Percentiles rank a stretch among this genome's conserved stretches.
phyloP scores from a whole-genome alignment of 2,329 filamentous ascomycete species.

The Ceratocystis lukuohia region DNA sequence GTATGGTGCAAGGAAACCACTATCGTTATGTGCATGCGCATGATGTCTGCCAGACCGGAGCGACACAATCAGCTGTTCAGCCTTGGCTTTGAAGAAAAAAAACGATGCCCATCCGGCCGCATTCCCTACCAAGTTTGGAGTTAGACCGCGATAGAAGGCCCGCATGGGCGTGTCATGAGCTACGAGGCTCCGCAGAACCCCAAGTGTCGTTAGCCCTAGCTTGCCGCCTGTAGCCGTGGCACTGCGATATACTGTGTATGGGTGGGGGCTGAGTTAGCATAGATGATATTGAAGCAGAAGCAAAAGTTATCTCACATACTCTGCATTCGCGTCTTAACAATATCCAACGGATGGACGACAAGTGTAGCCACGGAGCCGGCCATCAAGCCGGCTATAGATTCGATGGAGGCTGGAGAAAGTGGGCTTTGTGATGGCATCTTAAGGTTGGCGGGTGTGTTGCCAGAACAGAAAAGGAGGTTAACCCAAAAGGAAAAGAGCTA shows the following conservation, averaged over 20 bases:
- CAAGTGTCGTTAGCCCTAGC: conserved; percentile 34
- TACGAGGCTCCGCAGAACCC: conserved; percentile 38
- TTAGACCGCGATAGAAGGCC: conserved; percentile 77
- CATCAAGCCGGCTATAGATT: conserved; percentile 78
- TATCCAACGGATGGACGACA: conserved; percentile 80
- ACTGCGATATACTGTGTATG: conserved; percentile 8
- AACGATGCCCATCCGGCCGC: conserved; percentile 83
- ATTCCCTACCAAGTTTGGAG: conserved; percentile 84
- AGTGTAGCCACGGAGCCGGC: conserved; percentile 80
- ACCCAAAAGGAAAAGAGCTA: neutral
- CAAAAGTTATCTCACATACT: conserved; percentile 36
- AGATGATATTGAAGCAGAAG: neutral
- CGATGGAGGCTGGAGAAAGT: conserved; percentile 53
- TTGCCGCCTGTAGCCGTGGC: neutral
- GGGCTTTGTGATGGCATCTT: neutral
- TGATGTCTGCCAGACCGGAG: conserved; percentile 21
- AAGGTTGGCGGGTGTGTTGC: neutral
- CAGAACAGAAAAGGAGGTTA: neutral
- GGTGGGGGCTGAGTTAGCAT: neutral
- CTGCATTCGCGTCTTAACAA: conserved; percentile 93
- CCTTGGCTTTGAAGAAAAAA: conserved; percentile 60
- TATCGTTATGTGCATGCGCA: neutral
- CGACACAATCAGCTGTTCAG: conserved; percentile 35
- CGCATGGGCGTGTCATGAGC: conserved; percentile 42
- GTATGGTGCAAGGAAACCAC: conserved; percentile 37